Base-by-base conservation (phyloP, 169 alveolate species). In the Amoebophrya sp. region DNA sequence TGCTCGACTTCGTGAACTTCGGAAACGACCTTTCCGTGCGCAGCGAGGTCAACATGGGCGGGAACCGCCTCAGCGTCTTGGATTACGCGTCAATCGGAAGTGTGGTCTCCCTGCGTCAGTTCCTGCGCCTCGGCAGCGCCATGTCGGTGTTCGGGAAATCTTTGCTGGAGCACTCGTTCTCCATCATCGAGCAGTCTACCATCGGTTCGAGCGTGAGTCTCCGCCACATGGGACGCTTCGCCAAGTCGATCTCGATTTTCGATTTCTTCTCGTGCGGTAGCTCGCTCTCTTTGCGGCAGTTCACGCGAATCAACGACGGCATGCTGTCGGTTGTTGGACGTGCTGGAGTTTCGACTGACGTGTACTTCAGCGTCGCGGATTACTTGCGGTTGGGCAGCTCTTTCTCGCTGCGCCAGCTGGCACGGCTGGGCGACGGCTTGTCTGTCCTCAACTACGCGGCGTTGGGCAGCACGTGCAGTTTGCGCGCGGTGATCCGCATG, bases 261-360 rank as follows among this genome's bases (percentile, higher is more conserved):
- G 66, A 47, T 18, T 47, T 47, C 66, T 47, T 47, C 3, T 32
- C 90, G 40, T 39, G 1, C 23, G 90, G 90, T 40, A 33, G 53
- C n/a, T 35, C 90, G 23, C 40, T 88, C 23, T 88, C 90, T n/a
- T 40, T 88, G 90, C 90, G 90, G 54, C 40, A 35, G 53, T 35
- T 39, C 90, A 25, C 47, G 23, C 35, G 90, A 0, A 3, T 35
- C 14, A 47, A 18, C 66, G 90, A 40, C 47, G 14, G 40, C 33
- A 88, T 12, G 40, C 53, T 40, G 23, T 88, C 90, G 47, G 47
- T 88, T 23, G 47, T 39, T 39, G 90, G 66, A 12, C 66, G 66
- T 47, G 7, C 66, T 7, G 29, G 7, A 12, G 7, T 7, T 18
- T 47, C 66, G 66, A 47, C 66, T 7, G 29, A 18, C 7, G 18